Conservation (phyloP, 805 yeast species). For the Saccharomycopsis sp. region DNA sequence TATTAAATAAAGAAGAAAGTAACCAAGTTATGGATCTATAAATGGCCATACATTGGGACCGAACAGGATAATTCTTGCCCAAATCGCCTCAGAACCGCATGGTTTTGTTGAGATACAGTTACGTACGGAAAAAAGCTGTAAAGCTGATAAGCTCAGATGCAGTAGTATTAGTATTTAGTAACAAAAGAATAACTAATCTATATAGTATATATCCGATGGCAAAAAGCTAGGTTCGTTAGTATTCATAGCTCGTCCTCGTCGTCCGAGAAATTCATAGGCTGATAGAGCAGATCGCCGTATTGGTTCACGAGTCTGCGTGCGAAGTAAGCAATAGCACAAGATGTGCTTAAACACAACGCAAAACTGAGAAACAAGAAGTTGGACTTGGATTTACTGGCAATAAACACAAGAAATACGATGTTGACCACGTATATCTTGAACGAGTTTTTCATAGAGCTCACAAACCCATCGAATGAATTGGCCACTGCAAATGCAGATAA, state of each 20-base stretch:
- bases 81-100: no score
- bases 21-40: no score
- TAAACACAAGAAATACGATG: conserved; percentile 13
- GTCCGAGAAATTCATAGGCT: background rate
- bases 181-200: no score
- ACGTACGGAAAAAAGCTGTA: no score
- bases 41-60: no score
- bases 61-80: no score
- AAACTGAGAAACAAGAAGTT: conserved; percentile 15
- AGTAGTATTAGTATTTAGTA: no score
- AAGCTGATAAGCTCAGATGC: no score
- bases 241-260: background rate
- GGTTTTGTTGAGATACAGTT: no score
- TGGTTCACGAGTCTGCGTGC: background rate
- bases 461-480: conserved; percentile 14
- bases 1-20: no score
- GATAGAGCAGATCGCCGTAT: background rate
- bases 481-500: conserved; percentile 4
- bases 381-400: conserved; percentile 19
- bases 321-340: conserved; percentile 5
- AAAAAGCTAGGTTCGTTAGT: background rate
- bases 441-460: conserved; percentile 14
- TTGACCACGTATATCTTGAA: conserved; percentile 19
- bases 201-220: no score
- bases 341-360: conserved; percentile 10